Conservation (phyloP, 371 early-diverging fungal genomes). For the Ordospora colligata region DNA sequence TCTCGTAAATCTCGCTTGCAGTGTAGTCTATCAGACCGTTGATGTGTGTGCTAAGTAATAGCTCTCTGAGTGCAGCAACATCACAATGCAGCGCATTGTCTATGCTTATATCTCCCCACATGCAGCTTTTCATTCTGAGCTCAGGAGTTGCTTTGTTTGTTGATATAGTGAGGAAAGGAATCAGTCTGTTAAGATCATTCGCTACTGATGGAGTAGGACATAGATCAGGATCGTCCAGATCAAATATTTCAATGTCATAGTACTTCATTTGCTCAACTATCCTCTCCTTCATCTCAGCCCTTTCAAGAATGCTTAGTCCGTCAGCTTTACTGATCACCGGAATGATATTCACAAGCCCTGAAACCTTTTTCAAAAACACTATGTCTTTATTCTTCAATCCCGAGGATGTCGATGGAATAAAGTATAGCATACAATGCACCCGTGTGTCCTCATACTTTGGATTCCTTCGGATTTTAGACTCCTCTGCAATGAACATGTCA, state of each 20-base stretch:
- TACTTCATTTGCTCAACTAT: slow-evolving; percentile 43
- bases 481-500: slow-evolving; percentile 57
- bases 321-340: slow-evolving; percentile 60
- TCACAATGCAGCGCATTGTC: slow-evolving; percentile 52
- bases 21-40: slow-evolving; percentile 55
- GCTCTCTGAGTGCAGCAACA: slow-evolving; percentile 45
- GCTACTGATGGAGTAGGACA: neutral
- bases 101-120: slow-evolving; percentile 26
- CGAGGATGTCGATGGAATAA: slow-evolving; percentile 42
- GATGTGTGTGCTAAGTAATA: slow-evolving; percentile 40
- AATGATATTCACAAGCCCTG: slow-evolving; percentile 54
- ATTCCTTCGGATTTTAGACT: slow-evolving; percentile 59
- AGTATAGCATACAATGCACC: slow-evolving; percentile 57
- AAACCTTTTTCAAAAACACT: slow-evolving; percentile 49
- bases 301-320: slow-evolving; percentile 49
- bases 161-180: slow-evolving; percentile 34
- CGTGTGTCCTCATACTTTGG: slow-evolving; percentile 56
- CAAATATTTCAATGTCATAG: slow-evolving; percentile 53
- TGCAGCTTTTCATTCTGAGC: slow-evolving; percentile 14
- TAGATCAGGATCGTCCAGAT: slow-evolving; percentile 41
- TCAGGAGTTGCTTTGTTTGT: neutral
- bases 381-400: slow-evolving; percentile 58
- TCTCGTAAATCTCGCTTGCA: slow-evolving; percentile 57
- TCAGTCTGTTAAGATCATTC: slow-evolving; percentile 13
- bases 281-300: slow-evolving; percentile 17